Base-by-base conservation (phyloP, 352 stramenopile species). In the Globisporangium rhizosaccharum region DNA sequence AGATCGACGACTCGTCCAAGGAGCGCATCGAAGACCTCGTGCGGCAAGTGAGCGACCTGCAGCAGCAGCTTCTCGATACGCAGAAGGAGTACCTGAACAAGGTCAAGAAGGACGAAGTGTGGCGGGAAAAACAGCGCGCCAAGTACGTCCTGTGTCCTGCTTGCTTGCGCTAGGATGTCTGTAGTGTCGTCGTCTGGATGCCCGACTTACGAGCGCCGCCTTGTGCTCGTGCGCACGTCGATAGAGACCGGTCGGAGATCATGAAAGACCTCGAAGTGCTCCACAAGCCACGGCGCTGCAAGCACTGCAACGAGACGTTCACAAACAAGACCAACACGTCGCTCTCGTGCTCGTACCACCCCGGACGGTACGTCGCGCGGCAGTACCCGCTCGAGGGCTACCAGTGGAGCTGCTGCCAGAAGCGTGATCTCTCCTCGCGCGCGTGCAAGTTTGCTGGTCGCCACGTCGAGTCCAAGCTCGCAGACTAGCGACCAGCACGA, bases 351-450 rank as follows among this genome's bases (percentile, higher is more conserved):
- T 88, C 79, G 30, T 92, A 77, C 71, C 79, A 92, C 56, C 82
- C 79, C 14, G 82, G 82, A 1, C 79, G 82, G 12, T 92, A 85
- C 53, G 75, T 92, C 15, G 79, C 79, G 20, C 79, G 82, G 10
- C 82, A 88, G 62, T 90, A 92, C 52, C 82, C 82, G 6, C 76
- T 92, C 25, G 79, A 92, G 67, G 82, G 82, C 15, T 92, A 92
- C 56, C 78, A 89, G 53, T 92, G 82, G 82, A 88, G 76, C 57
- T 92, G 82, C 67, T 92, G 82, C 71, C 79, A 88, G 65, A 92
- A 92, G 61, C 76, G 82, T 1, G 82, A 92, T 59, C 62, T 92
- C 25, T 87, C 79, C 15, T 88, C 82, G 18, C 79, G 82, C 33
- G 66, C 82, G 2, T 92, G 82, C 75, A 92, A 90, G 62, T 92